A percentile compares a stretch with the other conserved stretches of the same genome.
phyloP scores from a whole-genome alignment of 306 rosid genomes.

The Benincasa hispida region DNA sequence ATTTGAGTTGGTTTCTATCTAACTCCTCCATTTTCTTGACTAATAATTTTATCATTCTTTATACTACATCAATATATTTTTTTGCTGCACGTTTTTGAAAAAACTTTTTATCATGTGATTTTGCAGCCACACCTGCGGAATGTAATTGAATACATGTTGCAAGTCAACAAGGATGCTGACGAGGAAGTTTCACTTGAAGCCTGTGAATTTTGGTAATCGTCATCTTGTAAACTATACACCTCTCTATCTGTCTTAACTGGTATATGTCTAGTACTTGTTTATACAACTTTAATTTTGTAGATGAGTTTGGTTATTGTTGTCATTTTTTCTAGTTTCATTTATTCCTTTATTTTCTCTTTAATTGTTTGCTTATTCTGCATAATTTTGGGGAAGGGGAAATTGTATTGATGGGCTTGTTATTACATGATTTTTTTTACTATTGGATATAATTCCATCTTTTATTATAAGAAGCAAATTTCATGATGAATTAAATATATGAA shows the following conservation, averaged over 20 bases:
- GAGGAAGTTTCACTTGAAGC: conserved; percentile 98
- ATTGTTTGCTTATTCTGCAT: neutral
- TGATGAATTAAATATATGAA: neutral
- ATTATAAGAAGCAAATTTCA: neutral
- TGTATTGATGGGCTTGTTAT: neutral
- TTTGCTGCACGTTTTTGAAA: conserved; percentile 1
- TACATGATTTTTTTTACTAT: neutral
- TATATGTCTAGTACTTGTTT: neutral
- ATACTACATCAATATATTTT: neutral
- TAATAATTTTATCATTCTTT: neutral
- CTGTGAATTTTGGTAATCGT: conserved; percentile 90
- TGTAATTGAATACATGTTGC: conserved; percentile 89
- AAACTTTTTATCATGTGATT: conserved; percentile 4
- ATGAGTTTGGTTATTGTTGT: neutral
- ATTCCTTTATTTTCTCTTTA: neutral
- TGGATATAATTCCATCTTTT: neutral
- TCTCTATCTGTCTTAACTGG: neutral
- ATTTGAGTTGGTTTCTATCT: neutral
- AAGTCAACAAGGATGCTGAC: conserved; percentile 86
- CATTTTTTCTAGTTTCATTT: neutral
- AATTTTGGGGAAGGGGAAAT: neutral
- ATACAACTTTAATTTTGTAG: neutral
- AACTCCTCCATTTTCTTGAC: neutral
- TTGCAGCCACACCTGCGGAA: conserved; percentile 80
- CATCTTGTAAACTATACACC: neutral